Percentiles rank a stretch among this genome's conserved stretches.
Evolutionary conservation across 768 basidiomycete species (phyloP).

Genomic region (Jaapia argillacea): DNA sequence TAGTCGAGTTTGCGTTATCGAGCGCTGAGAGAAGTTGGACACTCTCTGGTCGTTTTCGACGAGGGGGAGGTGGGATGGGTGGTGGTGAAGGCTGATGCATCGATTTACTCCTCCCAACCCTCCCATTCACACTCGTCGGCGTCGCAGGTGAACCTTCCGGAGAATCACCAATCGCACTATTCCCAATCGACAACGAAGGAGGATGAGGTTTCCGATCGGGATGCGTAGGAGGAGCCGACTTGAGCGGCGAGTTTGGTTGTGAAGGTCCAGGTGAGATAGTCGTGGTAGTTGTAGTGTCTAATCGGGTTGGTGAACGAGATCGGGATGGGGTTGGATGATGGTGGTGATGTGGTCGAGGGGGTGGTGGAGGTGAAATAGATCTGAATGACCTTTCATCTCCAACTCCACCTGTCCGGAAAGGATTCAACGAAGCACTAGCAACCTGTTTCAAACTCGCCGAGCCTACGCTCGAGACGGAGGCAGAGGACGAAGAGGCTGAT

Average conservation of each 20-base stretch:
- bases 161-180: no score
- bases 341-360: constrained; percentile 20
- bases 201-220: constrained; percentile 35
- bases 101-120: constrained; percentile 44
- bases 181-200: background rate
- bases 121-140: constrained; percentile 18
- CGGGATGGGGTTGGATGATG: no score
- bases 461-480: constrained; percentile 19
- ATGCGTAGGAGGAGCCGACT: constrained; percentile 37
- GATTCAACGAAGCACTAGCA: constrained; percentile 23
- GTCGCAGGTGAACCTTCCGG: constrained; percentile 2
- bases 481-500: constrained; percentile 3
- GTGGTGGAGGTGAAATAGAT: constrained; percentile 11
- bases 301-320: no score
- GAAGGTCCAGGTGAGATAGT: constrained; percentile 20
- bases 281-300: no score
- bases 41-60: constrained; percentile 54
- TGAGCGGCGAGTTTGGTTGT: constrained; percentile 17
- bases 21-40: constrained; percentile 30
- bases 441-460: constrained; percentile 29
- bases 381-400: background rate
- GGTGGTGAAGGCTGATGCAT: constrained; percentile 35
- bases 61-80: constrained; percentile 31
- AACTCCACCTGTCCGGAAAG: background rate
- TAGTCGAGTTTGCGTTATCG: constrained; percentile 7